A percentile compares a stretch with the other conserved stretches of the same genome.
Conservation (phyloP, 495 filamentous ascomycete species). For the Barbatosphaeria neglecta region DNA sequence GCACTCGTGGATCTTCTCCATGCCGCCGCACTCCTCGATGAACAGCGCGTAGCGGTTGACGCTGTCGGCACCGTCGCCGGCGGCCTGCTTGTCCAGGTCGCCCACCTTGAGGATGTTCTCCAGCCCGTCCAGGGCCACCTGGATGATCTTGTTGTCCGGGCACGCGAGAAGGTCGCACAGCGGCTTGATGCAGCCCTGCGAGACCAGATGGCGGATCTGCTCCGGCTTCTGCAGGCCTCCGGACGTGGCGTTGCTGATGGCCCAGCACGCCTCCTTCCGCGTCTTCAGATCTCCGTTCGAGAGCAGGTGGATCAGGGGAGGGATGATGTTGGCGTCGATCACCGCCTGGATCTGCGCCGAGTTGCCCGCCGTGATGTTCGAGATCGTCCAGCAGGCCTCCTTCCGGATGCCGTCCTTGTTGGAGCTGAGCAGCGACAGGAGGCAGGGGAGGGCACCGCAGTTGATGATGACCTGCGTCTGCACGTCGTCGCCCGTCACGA, state of each 20-base stretch:
- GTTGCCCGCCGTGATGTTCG: conserved; percentile 97
- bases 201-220: conserved; percentile 91
- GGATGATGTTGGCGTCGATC: conserved; percentile 93
- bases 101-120: conserved; percentile 99
- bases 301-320: conserved; percentile 87
- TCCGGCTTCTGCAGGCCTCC: conserved; percentile 97
- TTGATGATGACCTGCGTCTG: conserved; percentile 99
- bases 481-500: conserved; percentile 96
- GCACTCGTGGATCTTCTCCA: conserved; percentile 99
- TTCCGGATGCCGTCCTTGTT: conserved; percentile 98
- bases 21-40: conserved; percentile 97
- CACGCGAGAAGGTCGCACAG: conserved; percentile 92
- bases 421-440: conserved; percentile 85
- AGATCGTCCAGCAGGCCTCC: conserved; percentile 99
- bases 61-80: conserved; percentile 56
- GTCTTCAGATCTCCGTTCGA: conserved; percentile 98
- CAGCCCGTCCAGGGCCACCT: conserved; percentile 93
- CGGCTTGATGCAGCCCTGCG: conserved; percentile 91
- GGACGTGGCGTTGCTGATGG: conserved; percentile 96
- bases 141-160: conserved; percentile 99
- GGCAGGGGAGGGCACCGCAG: conserved; percentile 82
- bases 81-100: conserved; percentile 91
- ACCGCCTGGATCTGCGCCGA: conserved; percentile 95
- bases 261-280: conserved; percentile 99
- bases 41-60: conserved; percentile 97